These are phyloP conservation scores for Casaregolazyma lundiana DNA, from an alignment of 1,139 yeast genomes.

Conservation along the genomic window DNA sequence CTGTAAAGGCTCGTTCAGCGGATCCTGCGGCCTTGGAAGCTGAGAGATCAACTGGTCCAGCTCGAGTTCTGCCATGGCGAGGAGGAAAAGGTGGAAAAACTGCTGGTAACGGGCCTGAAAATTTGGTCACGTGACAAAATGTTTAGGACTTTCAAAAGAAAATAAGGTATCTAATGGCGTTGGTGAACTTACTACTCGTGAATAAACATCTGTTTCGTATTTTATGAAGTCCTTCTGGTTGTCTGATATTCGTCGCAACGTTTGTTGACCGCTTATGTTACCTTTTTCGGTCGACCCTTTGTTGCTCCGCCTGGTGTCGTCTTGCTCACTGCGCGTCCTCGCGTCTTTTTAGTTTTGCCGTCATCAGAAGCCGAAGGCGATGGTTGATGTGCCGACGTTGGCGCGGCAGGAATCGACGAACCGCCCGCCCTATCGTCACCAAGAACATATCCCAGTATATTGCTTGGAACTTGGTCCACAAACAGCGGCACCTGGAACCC, in stretches of 20 bases:
- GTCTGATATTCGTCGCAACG: too few species aligned
- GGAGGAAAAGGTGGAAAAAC: neutral
- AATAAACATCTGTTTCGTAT: too few species aligned
- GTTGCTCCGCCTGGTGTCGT: conserved; percentile 12
- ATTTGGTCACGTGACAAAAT: too few species aligned
- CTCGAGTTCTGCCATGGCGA: conserved; percentile 4
- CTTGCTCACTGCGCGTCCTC: conserved; percentile 6
- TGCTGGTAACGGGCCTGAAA: too few species aligned
- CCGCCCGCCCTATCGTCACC: conserved; percentile 2
- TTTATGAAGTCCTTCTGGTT: too few species aligned
- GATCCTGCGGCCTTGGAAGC: neutral
- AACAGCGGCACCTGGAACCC: conserved; percentile 6
- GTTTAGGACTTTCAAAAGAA: too few species aligned
- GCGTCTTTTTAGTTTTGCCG: conserved; percentile 3
- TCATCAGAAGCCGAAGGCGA: conserved; percentile 10
- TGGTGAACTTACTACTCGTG: too few species aligned
- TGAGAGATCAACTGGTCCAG: conserved; percentile 4
- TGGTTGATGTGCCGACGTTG: conserved; percentile 9
- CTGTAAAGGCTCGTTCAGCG: neutral
- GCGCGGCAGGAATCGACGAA: conserved; percentile 6
- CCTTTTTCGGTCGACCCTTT: conserved; percentile 19
- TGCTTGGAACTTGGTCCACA: conserved; percentile 8
- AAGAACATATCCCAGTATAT: conserved; percentile 6
- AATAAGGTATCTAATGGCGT: too few species aligned
- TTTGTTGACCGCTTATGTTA: too few species aligned